Base-by-base conservation (phyloP, 768 basidiomycete species). In the Mycena belliarum region DNA sequence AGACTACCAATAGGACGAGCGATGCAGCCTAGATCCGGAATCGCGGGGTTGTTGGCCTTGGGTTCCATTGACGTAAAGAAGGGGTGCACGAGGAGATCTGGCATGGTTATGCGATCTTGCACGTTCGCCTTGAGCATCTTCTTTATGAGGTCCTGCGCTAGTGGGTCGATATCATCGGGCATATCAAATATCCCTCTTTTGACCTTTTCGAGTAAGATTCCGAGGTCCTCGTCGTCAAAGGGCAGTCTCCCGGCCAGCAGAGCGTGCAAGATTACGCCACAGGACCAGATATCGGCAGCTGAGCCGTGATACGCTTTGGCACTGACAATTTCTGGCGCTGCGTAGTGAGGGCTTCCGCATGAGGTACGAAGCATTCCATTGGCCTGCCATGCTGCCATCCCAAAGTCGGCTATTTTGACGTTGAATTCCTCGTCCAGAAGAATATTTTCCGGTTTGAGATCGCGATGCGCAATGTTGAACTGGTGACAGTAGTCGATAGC, bases 401-500 rank as follows among this genome's bases (percentile, higher is more conserved):
- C 95, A 69, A 97, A 95, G 73, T 98, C 95, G 2, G 92, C 94
- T 32, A 98, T 87, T 70, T 96, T 98, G 82, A 98, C 87, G 64
- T 93, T 94, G 61, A 81, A 83, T 66, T 91, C 76, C 37, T 82
- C 77, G 75, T 93, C 91, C 47, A 96, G 84, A 49, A 98, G 79
- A 28, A 98, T 78, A 69, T 97, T 98, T 71, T 97, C 95, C 2
- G 92, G 93, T 68, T 98, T 96, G 49, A 98, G 79, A 73, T 98
- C 95, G 35, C 95, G 87, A 69, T 97, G 95, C 24, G 90, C 90
- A 68, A 98, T 90, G 66, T 94, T 93, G 76, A 95, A 92, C n/a
- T 86, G 83, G 72, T 96, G 94, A 59, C 93, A 95, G 70, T 95
- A 96, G 71, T 94, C 86, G 49, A 97, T 85, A 0, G 91, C 95